Conservation (phyloP, 2,329 filamentous ascomycete genomes). For the Periconia macrospinosa region DNA sequence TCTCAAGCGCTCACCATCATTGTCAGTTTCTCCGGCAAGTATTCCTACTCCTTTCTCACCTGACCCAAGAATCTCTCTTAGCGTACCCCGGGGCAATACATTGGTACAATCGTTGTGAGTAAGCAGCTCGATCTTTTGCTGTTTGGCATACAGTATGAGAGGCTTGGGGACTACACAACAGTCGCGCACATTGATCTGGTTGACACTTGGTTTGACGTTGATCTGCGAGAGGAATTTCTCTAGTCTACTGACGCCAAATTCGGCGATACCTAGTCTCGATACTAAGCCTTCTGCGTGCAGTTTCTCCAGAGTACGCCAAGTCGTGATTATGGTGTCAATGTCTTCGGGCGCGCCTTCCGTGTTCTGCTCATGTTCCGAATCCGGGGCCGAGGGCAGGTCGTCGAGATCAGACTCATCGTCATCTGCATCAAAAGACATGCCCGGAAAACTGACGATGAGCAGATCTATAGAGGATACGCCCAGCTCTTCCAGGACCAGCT, state of each 20-base stretch:
- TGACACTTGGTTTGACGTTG: conserved; percentile 73
- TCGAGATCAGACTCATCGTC: conserved; percentile 78
- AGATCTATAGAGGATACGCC: conserved; percentile 77
- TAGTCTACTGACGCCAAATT: conserved; percentile 86
- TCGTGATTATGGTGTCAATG: conserved; percentile 67
- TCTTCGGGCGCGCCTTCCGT: conserved; percentile 51
- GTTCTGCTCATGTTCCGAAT: conserved; percentile 50
- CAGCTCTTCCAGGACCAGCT: conserved; percentile 78
- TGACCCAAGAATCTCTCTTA: conserved; percentile 79
- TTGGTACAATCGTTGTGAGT: conserved; percentile 95
- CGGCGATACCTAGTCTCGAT: conserved; percentile 77
- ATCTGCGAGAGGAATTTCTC: conserved; percentile 74
- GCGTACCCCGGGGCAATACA: conserved; percentile 81
- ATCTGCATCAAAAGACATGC: conserved; percentile 89
- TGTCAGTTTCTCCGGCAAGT: conserved; percentile 58
- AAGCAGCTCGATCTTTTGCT: conserved; percentile 79
- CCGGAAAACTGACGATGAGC: conserved; percentile 89
- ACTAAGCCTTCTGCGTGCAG: conserved; percentile 73
- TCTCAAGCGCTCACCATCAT: conserved; percentile 61
- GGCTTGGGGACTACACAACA: conserved; percentile 95
- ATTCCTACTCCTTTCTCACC: conserved; percentile 74
- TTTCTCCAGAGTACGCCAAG: conserved; percentile 68
- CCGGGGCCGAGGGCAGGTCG: conserved; percentile 24
- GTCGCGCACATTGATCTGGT: conserved; percentile 95
- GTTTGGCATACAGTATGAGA: conserved; percentile 80